Percentiles rank a stretch among this genome's conserved stretches.
Evolutionary conservation across 1,139 yeast genomes (phyloP).

Genomic region (Candida buenavistaensis): DNA sequence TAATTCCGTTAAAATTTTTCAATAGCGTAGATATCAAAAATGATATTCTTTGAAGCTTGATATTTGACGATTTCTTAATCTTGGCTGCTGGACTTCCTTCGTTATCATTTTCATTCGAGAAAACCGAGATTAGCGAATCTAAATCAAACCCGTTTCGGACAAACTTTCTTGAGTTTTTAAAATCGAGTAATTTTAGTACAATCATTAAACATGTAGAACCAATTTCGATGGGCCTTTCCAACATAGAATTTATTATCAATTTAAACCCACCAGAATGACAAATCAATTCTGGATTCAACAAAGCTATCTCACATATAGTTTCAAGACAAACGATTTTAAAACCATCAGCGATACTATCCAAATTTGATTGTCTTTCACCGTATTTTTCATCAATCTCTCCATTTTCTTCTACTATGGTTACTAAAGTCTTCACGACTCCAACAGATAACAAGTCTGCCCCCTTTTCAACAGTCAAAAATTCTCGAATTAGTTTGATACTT

Average conservation of each 20-base stretch:
- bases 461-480: conserved; percentile 55
- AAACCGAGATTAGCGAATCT: conserved; percentile 61
- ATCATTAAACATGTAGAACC: conserved; percentile 58
- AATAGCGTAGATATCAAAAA: conserved; percentile 60
- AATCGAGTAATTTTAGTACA: conserved; percentile 59
- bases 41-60: conserved; percentile 60
- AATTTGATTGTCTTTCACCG: neutral
- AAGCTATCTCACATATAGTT: conserved; percentile 69
- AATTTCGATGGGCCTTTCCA: conserved; percentile 64
- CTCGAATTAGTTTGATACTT: conserved; percentile 71
- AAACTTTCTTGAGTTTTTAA: conserved; percentile 55
- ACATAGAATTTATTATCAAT: conserved; percentile 54
- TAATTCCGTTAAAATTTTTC: conserved; percentile 76
- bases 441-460: conserved; percentile 59
- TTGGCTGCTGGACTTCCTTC: conserved; percentile 6
- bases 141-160: conserved; percentile 66
- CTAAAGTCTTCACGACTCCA: conserved; percentile 71
- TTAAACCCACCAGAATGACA: conserved; percentile 67
- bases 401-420: conserved; percentile 65
- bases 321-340: conserved; percentile 60
- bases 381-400: conserved; percentile 26
- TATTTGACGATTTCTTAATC: conserved; percentile 12
- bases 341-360: conserved; percentile 33
- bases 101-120: conserved; percentile 28
- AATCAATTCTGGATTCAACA: conserved; percentile 60